A percentile compares a stretch with the other conserved stretches of the same genome.
Evolutionary conservation across 495 filamentous ascomycete genomes (phyloP).

Genomic region (Gamarada debralockiae): DNA sequence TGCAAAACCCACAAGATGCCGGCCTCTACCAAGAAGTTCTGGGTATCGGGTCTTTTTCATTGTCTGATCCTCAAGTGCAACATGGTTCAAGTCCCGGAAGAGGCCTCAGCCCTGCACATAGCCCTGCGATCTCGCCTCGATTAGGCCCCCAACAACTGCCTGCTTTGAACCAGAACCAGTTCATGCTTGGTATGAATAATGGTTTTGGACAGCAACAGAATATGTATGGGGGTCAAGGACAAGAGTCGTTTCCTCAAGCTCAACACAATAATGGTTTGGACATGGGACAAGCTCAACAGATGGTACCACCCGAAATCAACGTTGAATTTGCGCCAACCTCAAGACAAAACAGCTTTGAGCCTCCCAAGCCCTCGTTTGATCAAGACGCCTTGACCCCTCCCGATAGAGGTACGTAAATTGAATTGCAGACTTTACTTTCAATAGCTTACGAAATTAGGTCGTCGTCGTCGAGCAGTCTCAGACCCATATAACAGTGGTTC

Average conservation of each 20-base stretch:
- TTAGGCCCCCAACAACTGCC: slow-evolving; percentile 69
- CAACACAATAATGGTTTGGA: slow-evolving; percentile 45
- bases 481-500: slow-evolving; percentile 60
- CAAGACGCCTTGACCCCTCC: slow-evolving; percentile 81
- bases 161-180: slow-evolving; percentile 42
- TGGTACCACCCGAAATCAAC: slow-evolving; percentile 85
- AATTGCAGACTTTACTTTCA: slow-evolving; percentile 30
- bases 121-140: slow-evolving; percentile 81
- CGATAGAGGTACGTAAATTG: slow-evolving; percentile 62
- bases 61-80: slow-evolving; percentile 67
- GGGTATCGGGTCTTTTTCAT: slow-evolving; percentile 73
- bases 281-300: slow-evolving; percentile 66
- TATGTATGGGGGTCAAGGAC: slow-evolving; percentile 47
- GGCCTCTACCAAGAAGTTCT: slow-evolving; percentile 72
- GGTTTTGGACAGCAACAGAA: slow-evolving; percentile 39
- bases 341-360: slow-evolving; percentile 65
- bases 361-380: slow-evolving; percentile 59
- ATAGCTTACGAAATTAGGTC: slow-evolving; percentile 38
- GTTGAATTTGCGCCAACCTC: slow-evolving; percentile 84
- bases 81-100: slow-evolving; percentile 44
- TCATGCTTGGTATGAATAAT: slow-evolving; percentile 40
- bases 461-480: slow-evolving; percentile 63
- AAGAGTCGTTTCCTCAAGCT: slow-evolving; percentile 55
- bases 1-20: slow-evolving; percentile 71
- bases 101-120: slow-evolving; percentile 73